Evolutionary conservation across 352 stramenopile genomes (phyloP).

Genomic region (Phytophthora fragariaefolia): DNA sequence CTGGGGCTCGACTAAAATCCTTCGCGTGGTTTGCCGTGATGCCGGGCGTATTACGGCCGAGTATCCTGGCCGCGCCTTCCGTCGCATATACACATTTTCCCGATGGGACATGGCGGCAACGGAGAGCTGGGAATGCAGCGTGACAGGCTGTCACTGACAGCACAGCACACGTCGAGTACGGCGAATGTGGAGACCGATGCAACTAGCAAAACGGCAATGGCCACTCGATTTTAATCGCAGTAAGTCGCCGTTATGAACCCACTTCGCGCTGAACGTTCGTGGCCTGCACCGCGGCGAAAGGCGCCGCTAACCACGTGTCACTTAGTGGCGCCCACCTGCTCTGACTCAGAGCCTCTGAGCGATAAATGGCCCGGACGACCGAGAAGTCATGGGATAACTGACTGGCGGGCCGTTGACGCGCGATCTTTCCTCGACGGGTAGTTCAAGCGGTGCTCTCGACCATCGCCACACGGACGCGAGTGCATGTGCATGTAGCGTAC

Average conservation of each 20-base stretch:
- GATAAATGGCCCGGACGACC: background rate
- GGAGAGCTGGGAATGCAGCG: too few relatives aligned
- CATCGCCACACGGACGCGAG: too few relatives aligned
- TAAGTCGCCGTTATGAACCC: conserved; percentile 9
- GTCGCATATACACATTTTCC: conserved; percentile 7
- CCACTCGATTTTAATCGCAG: conserved; percentile 1
- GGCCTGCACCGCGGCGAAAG: conserved; percentile 11
- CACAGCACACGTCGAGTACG: background rate
- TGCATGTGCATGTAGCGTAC: too few relatives aligned
- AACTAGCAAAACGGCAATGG: conserved; percentile 1
- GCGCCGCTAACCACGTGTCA: conserved; percentile 18
- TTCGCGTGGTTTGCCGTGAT: conserved; percentile 3
- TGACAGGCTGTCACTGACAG: background rate
- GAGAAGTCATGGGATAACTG: too few relatives aligned
- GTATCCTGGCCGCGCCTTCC: background rate
- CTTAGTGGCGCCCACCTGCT: background rate
- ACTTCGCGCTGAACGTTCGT: conserved; percentile 22
- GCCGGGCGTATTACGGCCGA: conserved; percentile 7
- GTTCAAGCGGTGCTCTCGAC: background rate
- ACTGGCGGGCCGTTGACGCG: background rate
- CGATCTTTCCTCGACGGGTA: conserved; percentile 13
- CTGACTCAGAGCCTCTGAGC: too few relatives aligned
- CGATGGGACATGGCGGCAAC: background rate
- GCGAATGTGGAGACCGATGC: background rate
- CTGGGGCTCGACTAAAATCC: conserved; percentile 22